Conservation (phyloP, 257 asterid genomes). For the Solanum appendiculatum region DNA sequence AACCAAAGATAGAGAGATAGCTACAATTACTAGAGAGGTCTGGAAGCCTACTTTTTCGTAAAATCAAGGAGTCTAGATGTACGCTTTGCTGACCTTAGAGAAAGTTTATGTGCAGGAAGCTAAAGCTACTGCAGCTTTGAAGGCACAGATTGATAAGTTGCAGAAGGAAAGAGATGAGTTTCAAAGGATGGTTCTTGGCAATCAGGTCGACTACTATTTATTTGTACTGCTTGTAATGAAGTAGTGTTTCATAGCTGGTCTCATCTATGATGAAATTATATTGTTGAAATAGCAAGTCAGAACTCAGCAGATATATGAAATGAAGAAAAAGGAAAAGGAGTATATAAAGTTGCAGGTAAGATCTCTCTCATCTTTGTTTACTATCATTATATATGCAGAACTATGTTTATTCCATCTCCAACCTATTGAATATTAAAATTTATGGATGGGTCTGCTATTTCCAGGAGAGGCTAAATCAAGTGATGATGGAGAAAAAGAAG, state of each 20-base stretch:
- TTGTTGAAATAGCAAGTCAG: constrained; percentile 65
- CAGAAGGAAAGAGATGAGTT: constrained; percentile 44
- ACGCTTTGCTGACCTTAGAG: not conserved
- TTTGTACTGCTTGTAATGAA: not conserved
- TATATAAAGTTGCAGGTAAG: constrained; percentile 75
- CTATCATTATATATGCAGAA: not conserved
- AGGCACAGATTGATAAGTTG: constrained; percentile 37
- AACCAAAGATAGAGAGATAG: constrained; percentile 88
- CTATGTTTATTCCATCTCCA: not conserved
- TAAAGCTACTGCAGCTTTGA: constrained; percentile 46
- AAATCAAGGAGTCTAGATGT: not conserved
- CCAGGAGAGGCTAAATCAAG: constrained; percentile 93
- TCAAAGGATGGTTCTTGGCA: constrained; percentile 42
- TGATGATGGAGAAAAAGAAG: constrained; percentile 89
- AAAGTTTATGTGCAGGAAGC: constrained; percentile 52
- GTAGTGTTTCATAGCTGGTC: not conserved
- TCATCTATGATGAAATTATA: not conserved
- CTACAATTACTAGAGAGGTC: constrained; percentile 88
- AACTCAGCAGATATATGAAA: constrained; percentile 87
- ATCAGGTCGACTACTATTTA: constrained; percentile 24
- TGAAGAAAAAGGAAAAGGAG: constrained; percentile 93
- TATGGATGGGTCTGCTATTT: not conserved
- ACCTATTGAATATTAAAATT: not conserved
- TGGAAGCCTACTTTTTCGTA: not conserved
- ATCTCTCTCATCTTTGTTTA: not conserved